A percentile compares a stretch with the other conserved stretches of the same genome.
phyloP scores from a whole-genome alignment of 2,329 filamentous ascomycete species.

The Lasiodiplodia sp. region DNA sequence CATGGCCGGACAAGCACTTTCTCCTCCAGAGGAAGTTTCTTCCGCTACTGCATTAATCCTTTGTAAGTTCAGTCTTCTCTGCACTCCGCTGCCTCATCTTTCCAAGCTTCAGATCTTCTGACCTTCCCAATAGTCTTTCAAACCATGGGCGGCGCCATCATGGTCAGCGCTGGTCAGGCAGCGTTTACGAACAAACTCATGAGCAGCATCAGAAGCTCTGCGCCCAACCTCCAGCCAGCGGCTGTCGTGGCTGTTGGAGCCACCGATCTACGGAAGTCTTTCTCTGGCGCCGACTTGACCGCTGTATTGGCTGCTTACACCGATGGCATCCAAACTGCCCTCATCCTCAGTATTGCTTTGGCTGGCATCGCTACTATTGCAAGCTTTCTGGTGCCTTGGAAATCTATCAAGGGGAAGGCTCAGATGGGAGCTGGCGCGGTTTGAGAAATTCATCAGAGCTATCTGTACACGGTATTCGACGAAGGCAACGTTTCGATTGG shows the following conservation, averaged over 20 bases:
- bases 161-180: conserved; percentile 71
- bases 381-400: too few relatives aligned
- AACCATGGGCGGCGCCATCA: conserved; percentile 69
- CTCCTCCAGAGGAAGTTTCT: conserved; percentile 28
- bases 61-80: conserved; percentile 39
- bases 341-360: conserved; percentile 52
- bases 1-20: conserved; percentile 31
- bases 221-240: conserved; percentile 46
- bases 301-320: conserved; percentile 41
- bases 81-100: too few relatives aligned
- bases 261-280: conserved; percentile 40
- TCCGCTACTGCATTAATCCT: conserved; percentile 46
- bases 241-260: conserved; percentile 53
- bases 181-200: conserved; percentile 72
- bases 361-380: too few relatives aligned
- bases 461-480: too few relatives aligned
- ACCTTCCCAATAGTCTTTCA: conserved; percentile 59
- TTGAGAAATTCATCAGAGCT: too few relatives aligned
- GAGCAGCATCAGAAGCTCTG: conserved; percentile 56
- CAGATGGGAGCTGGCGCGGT: too few relatives aligned
- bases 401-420: too few relatives aligned
- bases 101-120: not conserved
- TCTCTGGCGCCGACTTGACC: not conserved
- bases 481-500: too few relatives aligned
- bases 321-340: conserved; percentile 51